Percentiles rank a stretch among this genome's conserved stretches.
Conservation (phyloP, 2,329 filamentous ascomycete species). For the Corinectria fuckeliana region DNA sequence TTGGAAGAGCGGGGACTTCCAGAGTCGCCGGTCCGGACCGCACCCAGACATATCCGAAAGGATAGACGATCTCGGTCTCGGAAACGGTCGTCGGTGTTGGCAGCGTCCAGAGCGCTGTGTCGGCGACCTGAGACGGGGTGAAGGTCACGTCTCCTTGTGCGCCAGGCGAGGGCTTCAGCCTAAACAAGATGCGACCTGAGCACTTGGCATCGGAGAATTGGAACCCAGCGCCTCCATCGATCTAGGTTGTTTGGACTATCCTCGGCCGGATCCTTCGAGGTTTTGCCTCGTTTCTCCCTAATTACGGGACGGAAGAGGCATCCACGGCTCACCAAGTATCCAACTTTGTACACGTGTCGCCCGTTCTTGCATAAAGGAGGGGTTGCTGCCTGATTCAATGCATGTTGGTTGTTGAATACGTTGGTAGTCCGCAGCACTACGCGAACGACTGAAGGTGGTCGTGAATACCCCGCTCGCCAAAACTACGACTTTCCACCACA, state of each 20-base stretch:
- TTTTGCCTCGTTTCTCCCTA: background rate
- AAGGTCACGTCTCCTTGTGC: slow-evolving; percentile 17
- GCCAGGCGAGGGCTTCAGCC: slow-evolving; percentile 6
- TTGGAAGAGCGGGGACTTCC: slow-evolving; percentile 8
- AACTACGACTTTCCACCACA: slow-evolving; percentile 7
- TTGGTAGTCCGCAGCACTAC: slow-evolving; percentile 2
- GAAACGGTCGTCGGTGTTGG: slow-evolving; percentile 6
- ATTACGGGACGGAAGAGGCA: background rate
- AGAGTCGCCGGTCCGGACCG: slow-evolving; percentile 1
- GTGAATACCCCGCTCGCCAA: slow-evolving; percentile 6
- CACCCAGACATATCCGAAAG: slow-evolving; percentile 20
- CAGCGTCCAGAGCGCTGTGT: slow-evolving; percentile 11
- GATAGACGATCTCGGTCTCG: slow-evolving; percentile 12
- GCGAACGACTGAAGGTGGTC: background rate
- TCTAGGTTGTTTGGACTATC: background rate
- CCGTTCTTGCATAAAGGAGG: background rate
- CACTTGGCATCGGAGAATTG: background rate
- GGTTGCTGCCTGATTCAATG: slow-evolving; percentile 7
- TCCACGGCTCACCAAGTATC: background rate
- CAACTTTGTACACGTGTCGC: background rate
- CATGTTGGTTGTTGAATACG: background rate
- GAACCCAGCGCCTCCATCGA: background rate
- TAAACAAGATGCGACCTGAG: background rate
- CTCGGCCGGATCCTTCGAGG: background rate
- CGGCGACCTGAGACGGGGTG: slow-evolving; percentile 13